phyloP scores from a whole-genome alignment of 2,329 filamentous ascomycete species.

The Curvularia spicifera region DNA sequence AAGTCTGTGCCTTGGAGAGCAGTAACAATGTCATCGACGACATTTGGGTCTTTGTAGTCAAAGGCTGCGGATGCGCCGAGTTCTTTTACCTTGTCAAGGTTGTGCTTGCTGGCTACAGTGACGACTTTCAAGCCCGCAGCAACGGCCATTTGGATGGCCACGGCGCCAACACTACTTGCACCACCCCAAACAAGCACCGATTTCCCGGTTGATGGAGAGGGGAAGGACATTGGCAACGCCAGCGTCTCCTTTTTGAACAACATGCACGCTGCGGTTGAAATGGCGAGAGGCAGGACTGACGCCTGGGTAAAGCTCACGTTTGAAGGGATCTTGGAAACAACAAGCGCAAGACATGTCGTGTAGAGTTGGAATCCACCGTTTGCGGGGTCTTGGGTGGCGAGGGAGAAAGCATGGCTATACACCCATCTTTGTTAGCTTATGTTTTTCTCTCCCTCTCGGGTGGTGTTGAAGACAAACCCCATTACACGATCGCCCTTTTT shows the following conservation, averaged over 20 bases:
- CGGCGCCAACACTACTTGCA: constrained; percentile 51
- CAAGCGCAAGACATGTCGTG: constrained; percentile 35
- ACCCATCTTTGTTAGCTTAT: constrained; percentile 5
- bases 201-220: constrained; percentile 43
- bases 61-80: constrained; percentile 42
- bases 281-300: constrained; percentile 53
- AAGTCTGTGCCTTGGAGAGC: constrained; percentile 53
- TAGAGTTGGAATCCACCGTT: constrained; percentile 48
- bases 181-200: constrained; percentile 61
- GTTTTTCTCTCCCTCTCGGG: neutral
- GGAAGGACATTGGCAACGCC: constrained; percentile 48
- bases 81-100: constrained; percentile 36
- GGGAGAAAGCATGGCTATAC: constrained; percentile 36
- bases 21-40: constrained; percentile 49
- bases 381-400: constrained; percentile 28
- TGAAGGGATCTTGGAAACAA: constrained; percentile 50
- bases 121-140: constrained; percentile 52
- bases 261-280: constrained; percentile 53
- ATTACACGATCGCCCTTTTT: constrained; percentile 55
- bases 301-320: constrained; percentile 49
- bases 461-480: constrained; percentile 31
- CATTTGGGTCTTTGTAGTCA: constrained; percentile 41
- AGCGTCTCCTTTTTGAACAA: constrained; percentile 52
- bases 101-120: constrained; percentile 47
- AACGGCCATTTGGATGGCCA: constrained; percentile 54